Percentiles rank a stretch among this genome's conserved stretches.
These are phyloP conservation scores for Cicer bijugum DNA, from an alignment of 306 rosid genomes.

Conservation along the genomic window DNA sequence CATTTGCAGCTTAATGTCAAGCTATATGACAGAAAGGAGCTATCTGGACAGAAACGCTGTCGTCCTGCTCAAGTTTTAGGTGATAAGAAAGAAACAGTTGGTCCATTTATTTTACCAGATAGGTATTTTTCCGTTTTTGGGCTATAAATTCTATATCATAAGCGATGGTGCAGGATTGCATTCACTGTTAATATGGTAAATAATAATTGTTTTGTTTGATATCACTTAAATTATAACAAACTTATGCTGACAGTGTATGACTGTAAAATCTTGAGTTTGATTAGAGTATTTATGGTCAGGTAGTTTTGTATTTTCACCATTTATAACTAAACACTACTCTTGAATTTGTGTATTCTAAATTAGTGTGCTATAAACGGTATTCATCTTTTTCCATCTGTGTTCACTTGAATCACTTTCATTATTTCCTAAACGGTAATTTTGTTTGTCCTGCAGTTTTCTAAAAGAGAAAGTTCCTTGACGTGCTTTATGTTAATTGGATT, in stretches of 20 bases:
- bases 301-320: constrained; percentile 36
- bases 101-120: constrained; percentile 53
- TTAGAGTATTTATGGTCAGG: constrained; percentile 11
- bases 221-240: constrained; percentile 16
- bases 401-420: background rate
- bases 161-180: background rate
- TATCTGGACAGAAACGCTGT: constrained; percentile 78
- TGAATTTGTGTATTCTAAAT: background rate
- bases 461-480: background rate
- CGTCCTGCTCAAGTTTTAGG: constrained; percentile 79
- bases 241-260: constrained; percentile 26
- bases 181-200: background rate
- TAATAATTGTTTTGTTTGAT: background rate
- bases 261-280: constrained; percentile 16
- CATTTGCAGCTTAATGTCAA: constrained; percentile 67
- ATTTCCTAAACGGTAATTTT: constrained; percentile 23
- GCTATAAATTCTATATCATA: constrained; percentile 20
- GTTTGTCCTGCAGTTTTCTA: constrained; percentile 11
- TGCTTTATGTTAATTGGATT: background rate
- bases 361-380: background rate
- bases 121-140: constrained; percentile 52
- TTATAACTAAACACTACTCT: background rate
- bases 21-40: constrained; percentile 70
- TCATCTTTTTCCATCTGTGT: constrained; percentile 4
- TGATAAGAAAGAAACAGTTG: constrained; percentile 49